Evolutionary conservation across 306 rosid genomes (phyloP).

Genomic region (Dalbergia cultrata): DNA sequence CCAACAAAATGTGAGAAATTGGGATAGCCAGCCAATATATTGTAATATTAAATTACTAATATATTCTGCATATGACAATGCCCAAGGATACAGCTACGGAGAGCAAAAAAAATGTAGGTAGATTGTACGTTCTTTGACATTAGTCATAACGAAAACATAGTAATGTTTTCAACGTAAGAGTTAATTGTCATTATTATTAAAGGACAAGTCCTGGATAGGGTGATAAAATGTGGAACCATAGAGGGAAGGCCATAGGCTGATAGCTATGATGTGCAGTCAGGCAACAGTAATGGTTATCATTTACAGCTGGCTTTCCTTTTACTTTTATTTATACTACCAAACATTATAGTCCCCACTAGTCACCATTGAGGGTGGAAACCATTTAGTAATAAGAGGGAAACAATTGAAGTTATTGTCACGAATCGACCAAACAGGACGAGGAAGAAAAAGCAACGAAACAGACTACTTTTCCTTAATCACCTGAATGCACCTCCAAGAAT

Average conservation of each 20-base stretch:
- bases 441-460: not conserved
- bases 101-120: conserved; percentile 19
- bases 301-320: not conserved
- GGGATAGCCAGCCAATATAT: not conserved
- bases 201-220: not conserved
- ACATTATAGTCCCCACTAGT: conserved; percentile 12
- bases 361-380: conserved; percentile 28
- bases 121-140: conserved; percentile 32
- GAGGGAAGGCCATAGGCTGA: not conserved
- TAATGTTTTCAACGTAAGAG: conserved; percentile 1
- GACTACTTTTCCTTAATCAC: conserved; percentile 14
- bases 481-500: conserved; percentile 18
- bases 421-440: conserved; percentile 29
- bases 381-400: conserved; percentile 3
- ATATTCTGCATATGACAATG: conserved; percentile 5
- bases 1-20: conserved; percentile 10
- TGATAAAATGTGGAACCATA: conserved; percentile 21
- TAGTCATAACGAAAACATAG: conserved; percentile 17
- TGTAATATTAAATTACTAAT: conserved; percentile 6
- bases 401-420: not conserved
- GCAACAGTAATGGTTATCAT: conserved; percentile 1
- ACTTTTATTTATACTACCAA: conserved; percentile 19
- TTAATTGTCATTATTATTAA: not conserved
- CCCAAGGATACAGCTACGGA: conserved; percentile 13
- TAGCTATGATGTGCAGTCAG: not conserved